Percentiles rank a stretch among this genome's conserved stretches.
Evolutionary conservation across 192 early-diverging fungal species (phyloP).

Genomic region (Mortierella alpina): DNA sequence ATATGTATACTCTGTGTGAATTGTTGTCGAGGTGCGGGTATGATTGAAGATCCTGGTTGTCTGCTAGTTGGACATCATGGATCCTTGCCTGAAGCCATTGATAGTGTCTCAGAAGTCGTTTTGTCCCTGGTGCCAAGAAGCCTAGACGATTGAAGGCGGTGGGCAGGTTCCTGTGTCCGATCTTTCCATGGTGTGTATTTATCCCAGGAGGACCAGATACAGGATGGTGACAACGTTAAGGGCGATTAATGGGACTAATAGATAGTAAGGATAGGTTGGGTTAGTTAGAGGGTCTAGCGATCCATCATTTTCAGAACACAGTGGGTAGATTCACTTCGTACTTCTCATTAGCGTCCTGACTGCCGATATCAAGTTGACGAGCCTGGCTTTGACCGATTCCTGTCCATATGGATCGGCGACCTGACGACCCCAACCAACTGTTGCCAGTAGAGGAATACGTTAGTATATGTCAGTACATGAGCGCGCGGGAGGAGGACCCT

Average conservation of each 20-base stretch:
- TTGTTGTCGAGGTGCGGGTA: not conserved
- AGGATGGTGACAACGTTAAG: constrained; percentile 85
- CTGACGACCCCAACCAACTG: constrained; percentile 74
- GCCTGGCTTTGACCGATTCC: constrained; percentile 79
- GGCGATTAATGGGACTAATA: constrained; percentile 81
- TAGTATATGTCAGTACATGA: not conserved
- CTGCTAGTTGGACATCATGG: too few relatives aligned
- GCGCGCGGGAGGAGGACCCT: too few relatives aligned
- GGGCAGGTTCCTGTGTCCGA: not conserved
- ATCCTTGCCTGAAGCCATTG: too few relatives aligned
- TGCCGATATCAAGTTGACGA: constrained; percentile 91
- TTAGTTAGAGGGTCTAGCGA: not conserved
- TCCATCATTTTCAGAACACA: not conserved
- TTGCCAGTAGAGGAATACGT: not conserved
- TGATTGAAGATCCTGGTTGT: not conserved
- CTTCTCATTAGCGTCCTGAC: constrained; percentile 90
- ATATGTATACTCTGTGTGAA: not conserved
- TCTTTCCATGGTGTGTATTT: not conserved
- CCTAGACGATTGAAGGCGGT: too few relatives aligned
- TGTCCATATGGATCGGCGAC: constrained; percentile 61
- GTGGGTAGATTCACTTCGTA: constrained; percentile 51
- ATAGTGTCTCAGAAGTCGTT: too few relatives aligned
- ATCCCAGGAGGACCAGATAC: constrained; percentile 86
- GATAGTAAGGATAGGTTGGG: not conserved
- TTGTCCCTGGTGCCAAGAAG: too few relatives aligned